Base-by-base conservation (phyloP, 2,329 filamentous ascomycete species). In the Septoria petroselini region DNA sequence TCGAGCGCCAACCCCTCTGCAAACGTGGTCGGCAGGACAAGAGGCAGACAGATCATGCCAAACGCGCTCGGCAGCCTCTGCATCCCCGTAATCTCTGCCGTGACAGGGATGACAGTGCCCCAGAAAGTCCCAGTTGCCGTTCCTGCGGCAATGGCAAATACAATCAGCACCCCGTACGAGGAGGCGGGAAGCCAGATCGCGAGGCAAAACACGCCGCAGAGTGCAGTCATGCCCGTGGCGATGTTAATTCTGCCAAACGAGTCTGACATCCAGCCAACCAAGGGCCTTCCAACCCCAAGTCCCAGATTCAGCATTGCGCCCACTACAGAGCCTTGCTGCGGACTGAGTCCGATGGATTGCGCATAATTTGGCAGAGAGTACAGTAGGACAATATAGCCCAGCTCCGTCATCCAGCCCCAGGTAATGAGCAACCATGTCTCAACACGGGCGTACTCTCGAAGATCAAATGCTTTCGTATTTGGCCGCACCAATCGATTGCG, bases 401-500 rank as follows among this genome's bases (percentile, higher is more conserved):
- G 37, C 43, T 61, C 60, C 2, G 54, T 61, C 29, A 62, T 27
- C 18, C 42, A 49, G n/a, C 58, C 61, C 58, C 58, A 63, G 18
- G 33, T 18, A 14, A 60, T 52, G 9, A 63, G 41, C 18, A 62
- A 43, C 48, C 45, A 49, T 14, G 58, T 55, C 17, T 58, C 54
- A 15, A 60, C 25, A 14, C 51, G 48, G 5, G 18, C 41, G 25
- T 57, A 57, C 41, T 58, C 52, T 3, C 57, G 38, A 6, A 57
- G 11, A 42, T 61, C 53, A 23, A 62, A 58, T 15, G 46, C 44
- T 18, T 46, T 47, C 18, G 47, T 48, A 14, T 44, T 50, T 7
- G 59, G 54, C 27, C 45, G 40, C 6, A 59, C 49, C 4, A 53
- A 14, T n/a, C 52, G 53, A 41, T 58, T 63, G 1, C 60, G 78